Evolutionary conservation across 768 basidiomycete genomes (phyloP).

Genomic region (Mycena galopus): DNA sequence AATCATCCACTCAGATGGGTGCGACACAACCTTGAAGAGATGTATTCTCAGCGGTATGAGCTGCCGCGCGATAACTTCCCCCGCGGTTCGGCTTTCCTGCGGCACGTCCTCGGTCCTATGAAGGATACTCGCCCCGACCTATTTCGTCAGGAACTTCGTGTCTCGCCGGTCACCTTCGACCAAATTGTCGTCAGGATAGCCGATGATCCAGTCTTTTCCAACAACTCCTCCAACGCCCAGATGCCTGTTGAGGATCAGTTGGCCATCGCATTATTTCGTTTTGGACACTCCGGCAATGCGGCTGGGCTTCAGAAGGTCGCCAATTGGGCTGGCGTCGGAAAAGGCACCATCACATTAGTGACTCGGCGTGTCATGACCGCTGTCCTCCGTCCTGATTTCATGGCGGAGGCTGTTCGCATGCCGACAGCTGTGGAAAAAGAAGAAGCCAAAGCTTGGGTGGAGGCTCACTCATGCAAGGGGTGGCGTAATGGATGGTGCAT

Average conservation of each 20-base stretch:
- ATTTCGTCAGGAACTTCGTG: too few relatives aligned
- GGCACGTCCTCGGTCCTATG: neutral
- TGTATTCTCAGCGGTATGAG: conserved; percentile 37
- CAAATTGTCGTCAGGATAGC: neutral
- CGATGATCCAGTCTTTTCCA: conserved; percentile 36
- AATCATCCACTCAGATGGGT: neutral
- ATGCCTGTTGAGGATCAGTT: conserved; percentile 32
- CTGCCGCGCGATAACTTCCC: conserved; percentile 29
- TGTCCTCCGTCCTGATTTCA: conserved; percentile 16
- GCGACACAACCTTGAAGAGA: conserved; percentile 20
- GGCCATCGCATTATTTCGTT: conserved; percentile 19
- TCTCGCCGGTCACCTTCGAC: conserved; percentile 22
- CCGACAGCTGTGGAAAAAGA: conserved; percentile 21
- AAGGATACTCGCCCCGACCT: conserved; percentile 13
- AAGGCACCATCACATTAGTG: conserved; percentile 17
- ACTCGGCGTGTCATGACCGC: conserved; percentile 26
- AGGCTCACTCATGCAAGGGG: conserved; percentile 19
- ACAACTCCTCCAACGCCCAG: conserved; percentile 35
- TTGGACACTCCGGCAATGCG: conserved; percentile 23
- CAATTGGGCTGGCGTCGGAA: conserved; percentile 19
- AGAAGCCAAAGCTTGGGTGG: conserved; percentile 18
- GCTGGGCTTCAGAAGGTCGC: conserved; percentile 25
- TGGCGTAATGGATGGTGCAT: conserved; percentile 26
- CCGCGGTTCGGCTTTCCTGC: conserved; percentile 26
- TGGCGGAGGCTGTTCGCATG: conserved; percentile 19